Evolutionary conservation across 768 basidiomycete species (phyloP), one percentile per base, ranked within the genome.

Genomic region (Russula earlei): DNA sequence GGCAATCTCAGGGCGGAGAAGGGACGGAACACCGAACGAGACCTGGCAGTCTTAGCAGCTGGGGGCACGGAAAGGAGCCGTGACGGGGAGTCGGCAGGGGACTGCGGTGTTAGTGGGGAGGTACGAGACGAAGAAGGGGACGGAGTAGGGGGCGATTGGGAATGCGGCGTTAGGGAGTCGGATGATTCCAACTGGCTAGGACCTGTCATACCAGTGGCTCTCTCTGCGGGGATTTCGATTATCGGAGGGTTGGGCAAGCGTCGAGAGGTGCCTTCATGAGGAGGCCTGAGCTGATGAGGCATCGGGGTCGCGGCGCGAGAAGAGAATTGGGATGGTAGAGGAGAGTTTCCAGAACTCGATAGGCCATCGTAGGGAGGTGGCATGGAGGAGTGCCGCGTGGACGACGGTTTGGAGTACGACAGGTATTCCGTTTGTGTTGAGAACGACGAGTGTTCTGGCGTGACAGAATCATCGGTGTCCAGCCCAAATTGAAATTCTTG

Each of bases 11-110:
- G 14, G n/a, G 24, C 25, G 17, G 49, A n/a, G 40, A 56, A 20
- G 17, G 44, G 31, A n/a, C 25, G 29, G 44, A 57, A 47, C 5
- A 10, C n/a, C 4, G 56, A 57, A 52, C 50, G 56, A 12, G 44
- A 33, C 29, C 46, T 46, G 44, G 15, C 0, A 17, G n/a, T 15
- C 17, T 38, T 36, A 12, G 22, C 1, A 33, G 5, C 15, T n/a
- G 24, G 29, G 34, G 49, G 14, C 33, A 24, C 29, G 17, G 29
- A 11, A 40, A 17, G 14, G n/a, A 19, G 5, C 15, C 40, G 40
- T 11, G 19, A 37, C 6, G 25, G 15, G n/a, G 29, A 2, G 17
- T 3, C 19, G 43, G 5, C 14, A 24, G n/a, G 9, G 14, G 37
- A 2, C 19, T 44, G 27, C 17, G 22, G 43, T 10, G 49, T 27